Evolutionary conservation across 2,329 filamentous ascomycete genomes (phyloP), one percentile per base, ranked within the genome.

Genomic region (Colletotrichum orchidophilum): DNA sequence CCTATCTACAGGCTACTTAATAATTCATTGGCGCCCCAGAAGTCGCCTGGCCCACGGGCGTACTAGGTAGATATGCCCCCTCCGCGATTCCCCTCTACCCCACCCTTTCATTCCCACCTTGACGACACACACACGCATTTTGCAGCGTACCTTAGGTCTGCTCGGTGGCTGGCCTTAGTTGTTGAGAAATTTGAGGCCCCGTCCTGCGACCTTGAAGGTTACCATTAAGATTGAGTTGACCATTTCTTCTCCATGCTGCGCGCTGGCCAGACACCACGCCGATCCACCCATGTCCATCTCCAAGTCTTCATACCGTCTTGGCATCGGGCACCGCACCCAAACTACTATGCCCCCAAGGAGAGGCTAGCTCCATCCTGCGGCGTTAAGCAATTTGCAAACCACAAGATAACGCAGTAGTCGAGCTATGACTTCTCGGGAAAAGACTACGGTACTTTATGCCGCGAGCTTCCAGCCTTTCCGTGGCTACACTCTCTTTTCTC

Each of bases 371-470:
- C 57, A 24, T 27, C 26, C 3, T 49, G 18, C 26, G 39, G 58
- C 39, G 39, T 49, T 49, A 35, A 53, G 29, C 46, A 62, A 42
- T 15, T 35, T 35, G 33, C 11, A 8, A 21, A 60, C n/a, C n/a
- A n/a, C 42, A 21, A 13, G 31, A n/a, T 12, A 35, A 46, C n/a
- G n/a, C n/a, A 8, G 11, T 5, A 42, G 46, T 42, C 12, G n/a
- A 13, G 9, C 13, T 11, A 35, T 13, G 24, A 24, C 31, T 46
- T 3, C 39, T 46, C 39, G 15, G 39, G 33, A 31, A 26, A 42
- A 67, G 35, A 18, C 24, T 13, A 15, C 64, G 42, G 42, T 63
- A 58, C 58, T 71, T 63, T n/a, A 63, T 71, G 52, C 64, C 68
- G 35, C 68, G 57, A 59, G 52, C 42, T 50, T 21, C 18, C 24